Percentiles rank a stretch among this genome's conserved stretches.
Evolutionary conservation across 192 early-diverging fungal species (phyloP).

Genomic region (Chytriomyces sp.): DNA sequence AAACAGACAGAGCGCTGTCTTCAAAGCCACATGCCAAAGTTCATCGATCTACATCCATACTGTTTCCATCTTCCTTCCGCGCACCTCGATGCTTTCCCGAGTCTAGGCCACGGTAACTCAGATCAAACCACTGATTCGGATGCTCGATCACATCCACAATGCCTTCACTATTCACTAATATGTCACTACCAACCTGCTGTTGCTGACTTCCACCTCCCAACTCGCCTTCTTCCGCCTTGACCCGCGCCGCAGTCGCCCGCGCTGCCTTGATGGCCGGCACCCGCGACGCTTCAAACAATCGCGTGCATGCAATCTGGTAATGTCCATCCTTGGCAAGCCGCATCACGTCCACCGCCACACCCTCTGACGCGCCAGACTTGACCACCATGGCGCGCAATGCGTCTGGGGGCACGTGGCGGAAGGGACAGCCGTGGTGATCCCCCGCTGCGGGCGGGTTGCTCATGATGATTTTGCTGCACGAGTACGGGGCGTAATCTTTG

Average conservation of each 20-base stretch:
- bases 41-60: conserved; percentile 36
- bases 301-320: conserved; percentile 93
- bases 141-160: conserved; percentile 77
- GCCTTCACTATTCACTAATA: conserved; percentile 20
- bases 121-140: conserved; percentile 93
- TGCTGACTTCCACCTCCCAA: conserved; percentile 12
- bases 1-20: too few species aligned
- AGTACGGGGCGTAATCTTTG: conserved; percentile 55
- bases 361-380: conserved; percentile 59
- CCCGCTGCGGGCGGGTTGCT: conserved; percentile 74
- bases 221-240: neutral
- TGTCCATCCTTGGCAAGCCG: conserved; percentile 71
- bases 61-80: neutral
- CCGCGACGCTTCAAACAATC: conserved; percentile 76
- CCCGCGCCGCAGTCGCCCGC: neutral
- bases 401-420: conserved; percentile 74
- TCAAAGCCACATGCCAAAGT: too few species aligned
- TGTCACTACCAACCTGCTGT: neutral
- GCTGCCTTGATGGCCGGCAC: conserved; percentile 29
- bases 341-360: conserved; percentile 66
- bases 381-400: conserved; percentile 66
- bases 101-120: conserved; percentile 48
- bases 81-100: conserved; percentile 22
- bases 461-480: conserved; percentile 86
- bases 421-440: conserved; percentile 96